Base-by-base conservation (phyloP, 2,329 filamentous ascomycete species). In the Venturia pyrina region DNA sequence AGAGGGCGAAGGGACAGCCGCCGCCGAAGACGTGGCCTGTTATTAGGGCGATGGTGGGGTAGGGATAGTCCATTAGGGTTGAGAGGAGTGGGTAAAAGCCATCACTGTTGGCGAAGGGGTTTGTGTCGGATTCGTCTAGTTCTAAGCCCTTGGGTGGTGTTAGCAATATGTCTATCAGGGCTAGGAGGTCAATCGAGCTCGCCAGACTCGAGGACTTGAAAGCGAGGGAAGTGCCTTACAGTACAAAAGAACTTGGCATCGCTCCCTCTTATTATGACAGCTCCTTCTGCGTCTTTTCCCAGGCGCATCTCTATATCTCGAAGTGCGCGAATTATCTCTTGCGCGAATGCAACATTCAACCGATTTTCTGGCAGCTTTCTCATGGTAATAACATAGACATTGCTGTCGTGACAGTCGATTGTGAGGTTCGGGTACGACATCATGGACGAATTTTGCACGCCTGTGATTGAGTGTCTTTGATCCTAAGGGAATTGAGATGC, bases 101-200 rank as follows among this genome's bases (percentile, higher is more conserved):
- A 69, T 82, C 85, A 19, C 79, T 78, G 48, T 88, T 86, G 74
- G 80, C 85, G 65, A 80, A 81, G 34, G 81, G 80, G 69, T 81
- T 81, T 19, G 75, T 77, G 61, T 80, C 78, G 13, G 72, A 69
- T 68, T 82, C 79, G 59, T 81, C 79, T 3, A 82, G 72, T 40
- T 82, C 80, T 17, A 82, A 71, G 1, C 79, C 79, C 28, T 67
- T 40, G 13, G 13, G 11, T 28, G 10, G 62, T 32, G 48, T 53
- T 10, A 53, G 48, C 5, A 17, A 24, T 17, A 8, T 2, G 5
- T 53, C 11, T 53, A 15, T 7, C 11, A 17, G 10, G 41, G 41
- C 15, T 17, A 28, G 48, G 24, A 17, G 13, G 34, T 10, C 6
- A 44, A 24, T 61, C 8, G 32, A 15, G 41, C n/a, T 21, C 32